Evolutionary conservation across 2,329 filamentous ascomycete genomes (phyloP), one percentile per base, ranked within the genome.

Genomic region (Fusarium dimerum): DNA sequence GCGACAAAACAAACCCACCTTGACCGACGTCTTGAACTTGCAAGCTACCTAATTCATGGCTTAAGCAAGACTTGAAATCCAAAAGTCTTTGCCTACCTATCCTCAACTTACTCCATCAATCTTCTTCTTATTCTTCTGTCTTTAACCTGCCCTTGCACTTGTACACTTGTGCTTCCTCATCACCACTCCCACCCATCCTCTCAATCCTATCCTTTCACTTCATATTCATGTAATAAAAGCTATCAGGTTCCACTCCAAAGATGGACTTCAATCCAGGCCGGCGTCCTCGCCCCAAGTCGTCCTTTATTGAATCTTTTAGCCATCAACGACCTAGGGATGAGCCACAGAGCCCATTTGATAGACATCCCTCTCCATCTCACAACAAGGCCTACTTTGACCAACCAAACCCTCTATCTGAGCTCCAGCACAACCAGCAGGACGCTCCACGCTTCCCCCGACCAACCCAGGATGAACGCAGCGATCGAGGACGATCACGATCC

Each of bases 381-480:
- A 59, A 62, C 51, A 63, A 66, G 59, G 60, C 59, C 45, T 68
- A 63, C 38, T 75, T 68, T 64, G 69, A 68, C 36, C 69, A 75
- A 47, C 70, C 75, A 6, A 68, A 75, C 34, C 78, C 82, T 48
- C 72, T 86, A 15, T 77, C 77, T 45, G 83, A 86, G 66, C 75
- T 84, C 41, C 80, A 81, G 52, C 76, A 81, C 52, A 85, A 85
- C 65, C 77, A 78, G 51, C 76, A 76, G 59, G 75, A 74, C 44
- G 61, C 67, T 18, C 67, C 71, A 20, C 66, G 73, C 16, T 73
- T 76, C 16, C 72, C 76, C 2, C 69, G 68, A 42, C 78, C 75
- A 52, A 63, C 64, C 9, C 65, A 66, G 52, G 69, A 74, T 47
- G 69, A 54, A 29, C 54, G 55, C 61, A 63, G 67, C 43, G 67